A percentile compares a stretch with the other conserved stretches of the same genome.
Evolutionary conservation across 2,329 filamentous ascomycete species (phyloP).

Genomic region (Fusarium sp.): DNA sequence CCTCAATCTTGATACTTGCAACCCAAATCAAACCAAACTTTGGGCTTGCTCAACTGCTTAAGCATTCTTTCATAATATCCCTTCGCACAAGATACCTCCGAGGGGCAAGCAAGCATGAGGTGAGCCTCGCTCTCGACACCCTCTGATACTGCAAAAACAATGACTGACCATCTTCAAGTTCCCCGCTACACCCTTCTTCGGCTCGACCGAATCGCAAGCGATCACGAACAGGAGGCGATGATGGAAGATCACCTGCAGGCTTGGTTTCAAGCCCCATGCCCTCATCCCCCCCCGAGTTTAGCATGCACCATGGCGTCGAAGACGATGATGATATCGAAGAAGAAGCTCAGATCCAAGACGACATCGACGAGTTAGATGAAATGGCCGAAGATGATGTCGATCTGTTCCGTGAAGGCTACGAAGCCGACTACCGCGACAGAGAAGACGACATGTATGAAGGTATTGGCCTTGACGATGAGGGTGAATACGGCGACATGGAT

Average conservation of each 20-base stretch:
- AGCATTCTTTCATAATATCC: constrained; percentile 24
- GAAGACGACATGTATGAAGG: constrained; percentile 79
- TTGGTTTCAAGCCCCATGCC: constrained; percentile 74
- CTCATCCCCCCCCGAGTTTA: constrained; percentile 74
- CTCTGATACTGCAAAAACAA: not conserved
- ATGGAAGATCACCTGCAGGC: constrained; percentile 66
- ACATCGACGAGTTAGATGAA: constrained; percentile 84
- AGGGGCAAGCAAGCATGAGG: constrained; percentile 36
- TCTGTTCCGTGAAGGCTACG: constrained; percentile 81
- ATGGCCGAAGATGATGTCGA: constrained; percentile 87
- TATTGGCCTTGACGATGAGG: constrained; percentile 83
- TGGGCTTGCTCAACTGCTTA: constrained; percentile 2
- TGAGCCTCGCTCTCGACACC: not conserved
- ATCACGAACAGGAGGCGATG: constrained; percentile 66
- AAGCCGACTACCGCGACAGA: constrained; percentile 78
- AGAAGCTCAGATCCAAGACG: constrained; percentile 79
- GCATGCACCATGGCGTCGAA: constrained; percentile 76
- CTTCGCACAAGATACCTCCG: constrained; percentile 6
- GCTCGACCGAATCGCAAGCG: constrained; percentile 69
- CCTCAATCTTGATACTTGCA: constrained; percentile 43
- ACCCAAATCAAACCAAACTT: constrained; percentile 16
- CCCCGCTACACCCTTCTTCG: constrained; percentile 86
- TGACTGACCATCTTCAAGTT: constrained; percentile 66
- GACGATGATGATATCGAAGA: constrained; percentile 81
- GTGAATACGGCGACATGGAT: constrained; percentile 80